Conservation (phyloP, 768 basidiomycete species). For the Boletus reticulatus region DNA sequence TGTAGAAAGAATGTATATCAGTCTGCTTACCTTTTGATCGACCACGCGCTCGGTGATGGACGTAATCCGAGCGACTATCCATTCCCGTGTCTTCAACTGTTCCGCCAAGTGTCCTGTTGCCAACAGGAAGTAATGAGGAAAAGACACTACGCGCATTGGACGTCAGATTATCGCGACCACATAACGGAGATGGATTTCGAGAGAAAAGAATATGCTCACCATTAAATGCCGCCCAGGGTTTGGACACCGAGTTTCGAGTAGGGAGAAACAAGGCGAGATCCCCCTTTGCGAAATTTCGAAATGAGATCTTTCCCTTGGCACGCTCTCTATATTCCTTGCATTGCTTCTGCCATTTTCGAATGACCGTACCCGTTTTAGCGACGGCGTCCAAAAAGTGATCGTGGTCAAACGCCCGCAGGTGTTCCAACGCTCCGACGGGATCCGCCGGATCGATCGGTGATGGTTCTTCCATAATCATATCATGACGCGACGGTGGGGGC, state of each 20-base stretch:
- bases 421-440: slow-evolving; percentile 64
- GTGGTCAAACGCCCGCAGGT: slow-evolving; percentile 74
- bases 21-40: slow-evolving; percentile 60
- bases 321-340: slow-evolving; percentile 94
- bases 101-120: slow-evolving; percentile 84
- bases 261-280: slow-evolving; percentile 96
- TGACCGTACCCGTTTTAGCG: slow-evolving; percentile 76
- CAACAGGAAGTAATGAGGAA: slow-evolving; percentile 96
- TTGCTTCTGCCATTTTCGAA: slow-evolving; percentile 96
- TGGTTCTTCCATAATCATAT: slow-evolving; percentile 56
- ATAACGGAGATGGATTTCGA: neutral
- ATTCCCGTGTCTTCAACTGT: slow-evolving; percentile 87
- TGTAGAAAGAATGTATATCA: neutral
- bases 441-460: slow-evolving; percentile 79
- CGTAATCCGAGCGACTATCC: slow-evolving; percentile 92
- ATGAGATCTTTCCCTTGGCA: slow-evolving; percentile 95
- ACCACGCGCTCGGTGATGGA: slow-evolving; percentile 85
- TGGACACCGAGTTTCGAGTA: slow-evolving; percentile 88
- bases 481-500: slow-evolving; percentile 45
- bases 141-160: slow-evolving; percentile 60
- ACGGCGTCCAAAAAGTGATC: slow-evolving; percentile 84
- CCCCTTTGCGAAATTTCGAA: slow-evolving; percentile 92
- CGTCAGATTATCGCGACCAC: neutral
- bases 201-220: slow-evolving; percentile 46
- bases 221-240: slow-evolving; percentile 99